Conservation (phyloP, 495 filamentous ascomycete species). For the Penicillium herquei region DNA sequence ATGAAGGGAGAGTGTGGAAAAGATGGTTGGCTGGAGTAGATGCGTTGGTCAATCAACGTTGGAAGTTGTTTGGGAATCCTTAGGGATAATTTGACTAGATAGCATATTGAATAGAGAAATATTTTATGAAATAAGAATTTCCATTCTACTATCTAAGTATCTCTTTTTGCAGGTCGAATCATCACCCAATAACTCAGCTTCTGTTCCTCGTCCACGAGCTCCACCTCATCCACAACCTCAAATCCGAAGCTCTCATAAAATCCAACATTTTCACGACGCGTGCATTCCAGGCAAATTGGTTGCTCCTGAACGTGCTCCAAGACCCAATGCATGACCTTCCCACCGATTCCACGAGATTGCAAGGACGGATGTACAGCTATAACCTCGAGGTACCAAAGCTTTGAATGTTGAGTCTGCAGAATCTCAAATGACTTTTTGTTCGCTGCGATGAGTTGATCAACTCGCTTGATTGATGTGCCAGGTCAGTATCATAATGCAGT, state of each 20-base stretch:
- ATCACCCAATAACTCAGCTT: slow-evolving; percentile 27
- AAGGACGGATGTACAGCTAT: slow-evolving; percentile 30
- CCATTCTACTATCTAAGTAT: neutral
- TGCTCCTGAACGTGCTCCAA: slow-evolving; percentile 11
- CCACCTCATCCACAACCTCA: slow-evolving; percentile 19
- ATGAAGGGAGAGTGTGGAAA: slow-evolving; percentile 20
- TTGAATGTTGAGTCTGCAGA: slow-evolving; percentile 9
- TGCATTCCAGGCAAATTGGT: slow-evolving; percentile 29
- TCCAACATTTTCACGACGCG: slow-evolving; percentile 19
- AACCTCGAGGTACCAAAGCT: slow-evolving; percentile 31
- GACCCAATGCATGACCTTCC: slow-evolving; percentile 16
- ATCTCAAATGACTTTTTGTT: slow-evolving; percentile 9
- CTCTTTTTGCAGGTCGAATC: slow-evolving; percentile 11
- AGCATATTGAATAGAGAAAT: too few relatives aligned
- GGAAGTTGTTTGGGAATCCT: slow-evolving; percentile 4
- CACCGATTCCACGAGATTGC: slow-evolving; percentile 25
- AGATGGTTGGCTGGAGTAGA: slow-evolving; percentile 25
- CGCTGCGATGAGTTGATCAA: slow-evolving; percentile 13
- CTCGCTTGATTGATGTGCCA: slow-evolving; percentile 10
- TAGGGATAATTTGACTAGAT: neutral
- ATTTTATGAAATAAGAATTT: neutral
- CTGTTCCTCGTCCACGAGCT: slow-evolving; percentile 16
- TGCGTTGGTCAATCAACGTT: slow-evolving; percentile 26
- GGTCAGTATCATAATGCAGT: neutral
- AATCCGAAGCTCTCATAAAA: slow-evolving; percentile 32